These are phyloP conservation scores for Jamesozyma jinghongensis DNA, from an alignment of 805 yeast species.

Conservation along the genomic window DNA sequence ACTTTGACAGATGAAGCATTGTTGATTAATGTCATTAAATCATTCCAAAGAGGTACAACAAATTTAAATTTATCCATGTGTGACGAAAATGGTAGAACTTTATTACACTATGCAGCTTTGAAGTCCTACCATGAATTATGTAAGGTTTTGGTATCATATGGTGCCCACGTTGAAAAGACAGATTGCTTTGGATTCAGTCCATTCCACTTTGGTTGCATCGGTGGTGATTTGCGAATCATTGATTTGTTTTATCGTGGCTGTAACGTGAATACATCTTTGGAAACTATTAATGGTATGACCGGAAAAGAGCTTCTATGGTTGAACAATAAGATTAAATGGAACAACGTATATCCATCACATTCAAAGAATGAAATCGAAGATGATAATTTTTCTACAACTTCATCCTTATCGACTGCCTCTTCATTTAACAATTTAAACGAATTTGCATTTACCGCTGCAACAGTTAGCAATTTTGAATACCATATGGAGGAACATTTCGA, in stretches of 20 bases:
- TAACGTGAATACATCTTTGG: conserved; percentile 48
- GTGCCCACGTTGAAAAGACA: conserved; percentile 57
- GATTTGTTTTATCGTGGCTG: conserved; percentile 47
- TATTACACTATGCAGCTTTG: conserved; percentile 74
- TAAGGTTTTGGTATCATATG: conserved; percentile 52
- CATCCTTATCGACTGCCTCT: not conserved
- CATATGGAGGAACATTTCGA: not conserved
- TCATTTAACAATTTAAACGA: not conserved
- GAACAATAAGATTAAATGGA: conserved; percentile 27
- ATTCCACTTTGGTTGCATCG: conserved; percentile 70
- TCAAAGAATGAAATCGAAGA: conserved; percentile 15
- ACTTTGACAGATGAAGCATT: conserved; percentile 31
- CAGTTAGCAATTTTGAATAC: not conserved
- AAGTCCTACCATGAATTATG: conserved; percentile 61
- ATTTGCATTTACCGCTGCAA: not conserved
- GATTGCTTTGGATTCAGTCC: conserved; percentile 82
- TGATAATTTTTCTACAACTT: conserved; percentile 1
- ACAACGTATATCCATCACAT: conserved; percentile 24
- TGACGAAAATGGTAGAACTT: conserved; percentile 73
- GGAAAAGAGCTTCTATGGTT: conserved; percentile 27
- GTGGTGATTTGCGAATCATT: conserved; percentile 62
- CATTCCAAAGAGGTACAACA: conserved; percentile 38
- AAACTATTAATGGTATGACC: conserved; percentile 42
- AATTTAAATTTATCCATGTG: conserved; percentile 43
- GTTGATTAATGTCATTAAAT: conserved; percentile 43